phyloP scores from a whole-genome alignment of 371 early-diverging fungal genomes.

The Mortierella sp. region DNA sequence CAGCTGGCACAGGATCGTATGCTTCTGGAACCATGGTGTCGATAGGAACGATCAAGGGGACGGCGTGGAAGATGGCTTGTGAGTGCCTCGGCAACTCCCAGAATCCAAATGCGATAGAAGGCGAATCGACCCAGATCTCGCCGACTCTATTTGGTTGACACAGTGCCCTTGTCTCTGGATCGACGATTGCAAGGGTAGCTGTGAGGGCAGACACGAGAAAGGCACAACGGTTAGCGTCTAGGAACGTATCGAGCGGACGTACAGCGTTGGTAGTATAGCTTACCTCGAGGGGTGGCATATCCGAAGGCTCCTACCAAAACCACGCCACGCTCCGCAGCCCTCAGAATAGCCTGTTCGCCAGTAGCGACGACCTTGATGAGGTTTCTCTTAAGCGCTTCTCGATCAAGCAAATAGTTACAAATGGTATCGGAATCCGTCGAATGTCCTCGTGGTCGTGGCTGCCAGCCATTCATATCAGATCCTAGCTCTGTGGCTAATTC shows the following conservation, averaged over 20 bases:
- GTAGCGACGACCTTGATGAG: conserved; percentile 63
- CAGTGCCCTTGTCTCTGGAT: conserved; percentile 79
- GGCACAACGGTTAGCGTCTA: background rate
- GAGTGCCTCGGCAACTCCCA: conserved; percentile 82
- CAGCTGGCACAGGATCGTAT: conserved; percentile 54
- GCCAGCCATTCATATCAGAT: background rate
- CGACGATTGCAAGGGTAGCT: conserved; percentile 81
- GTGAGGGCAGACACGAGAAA: background rate
- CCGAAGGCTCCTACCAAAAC: conserved; percentile 66
- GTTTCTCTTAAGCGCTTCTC: conserved; percentile 60
- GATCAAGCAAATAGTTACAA: conserved; percentile 66
- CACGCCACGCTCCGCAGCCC: conserved; percentile 38
- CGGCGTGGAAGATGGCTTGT: conserved; percentile 77
- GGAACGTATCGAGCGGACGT: background rate
- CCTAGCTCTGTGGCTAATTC: conserved; percentile 9
- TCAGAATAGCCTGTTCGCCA: conserved; percentile 46
- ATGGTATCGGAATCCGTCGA: conserved; percentile 59
- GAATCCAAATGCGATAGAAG: conserved; percentile 81
- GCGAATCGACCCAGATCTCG: conserved; percentile 87
- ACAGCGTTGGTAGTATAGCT: background rate
- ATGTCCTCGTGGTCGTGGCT: conserved; percentile 35
- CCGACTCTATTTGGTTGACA: conserved; percentile 82
- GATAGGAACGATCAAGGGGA: conserved; percentile 62
- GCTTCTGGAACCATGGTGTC: conserved; percentile 61
- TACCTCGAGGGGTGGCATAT: conserved; percentile 70